Evolutionary conservation across 192 early-diverging fungal species (phyloP), one percentile per base, ranked within the genome.

Genomic region (Mortierella alpina): DNA sequence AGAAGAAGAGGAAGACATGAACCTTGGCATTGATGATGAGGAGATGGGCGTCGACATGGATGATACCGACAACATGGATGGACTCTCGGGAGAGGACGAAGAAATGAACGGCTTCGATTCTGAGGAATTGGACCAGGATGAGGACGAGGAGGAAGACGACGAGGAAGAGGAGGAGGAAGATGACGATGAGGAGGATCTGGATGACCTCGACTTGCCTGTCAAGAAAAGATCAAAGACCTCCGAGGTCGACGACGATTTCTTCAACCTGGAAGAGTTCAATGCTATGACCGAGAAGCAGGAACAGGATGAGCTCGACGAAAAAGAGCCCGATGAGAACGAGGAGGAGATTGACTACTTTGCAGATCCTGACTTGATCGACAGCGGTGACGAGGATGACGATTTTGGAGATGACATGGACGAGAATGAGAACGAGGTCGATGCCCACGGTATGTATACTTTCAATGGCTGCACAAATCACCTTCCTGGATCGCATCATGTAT

Each of bases 241-340:
- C 31, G 89, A 91, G 57, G 83, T 99, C 0, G 96, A 97, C 73
- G 96, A 99, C 82, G 92, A 96, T 17, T 98, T 98, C 74, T 99
- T 99, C 77, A 94, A 97, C 66, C 89, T 98, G 87, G 94, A 95
- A 41, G 82, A 85, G 69, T 98, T 98, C 88, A 96, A 95, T 17
- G 92, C 95, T 62, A 81, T 86, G 70, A 91, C 92, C 18, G 93
- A 95, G 78, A 88, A 89, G 69, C 81, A 65, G 50, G 87, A 88
- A 70, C 71, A 83, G 23, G 82, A 83, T 40, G 85, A 87, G 10
- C 59, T 89, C 14, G 87, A 90, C 2, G 76, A 49, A 17, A 80
- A 71, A 59, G 76, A 72, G 15, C 65, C 69, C 0, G 60, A 73
- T 31, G 88, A 90, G 13, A 86, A 92, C 55, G 93, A 92, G 39